Conservation (phyloP, 2,329 filamentous ascomycete species). For the Penicillium rolfsii region DNA sequence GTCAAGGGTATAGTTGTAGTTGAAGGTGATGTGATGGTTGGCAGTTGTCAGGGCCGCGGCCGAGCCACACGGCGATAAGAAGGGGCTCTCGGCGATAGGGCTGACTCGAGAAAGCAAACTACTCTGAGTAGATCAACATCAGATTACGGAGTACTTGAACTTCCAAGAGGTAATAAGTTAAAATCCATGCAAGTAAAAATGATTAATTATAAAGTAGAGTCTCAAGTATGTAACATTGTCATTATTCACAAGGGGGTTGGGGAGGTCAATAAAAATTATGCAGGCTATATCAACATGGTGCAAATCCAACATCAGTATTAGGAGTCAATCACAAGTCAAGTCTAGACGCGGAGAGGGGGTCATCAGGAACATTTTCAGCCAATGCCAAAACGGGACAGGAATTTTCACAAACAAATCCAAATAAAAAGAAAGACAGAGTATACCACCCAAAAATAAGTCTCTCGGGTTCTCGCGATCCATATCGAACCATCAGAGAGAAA, state of each 20-base stretch:
- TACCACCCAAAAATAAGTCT: neutral
- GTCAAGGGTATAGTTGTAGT: neutral
- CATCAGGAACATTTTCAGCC: neutral
- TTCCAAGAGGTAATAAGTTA: neutral
- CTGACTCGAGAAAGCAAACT: neutral
- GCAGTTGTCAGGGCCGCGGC: neutral
- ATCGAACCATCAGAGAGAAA: slow-evolving; percentile 5
- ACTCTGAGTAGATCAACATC: neutral
- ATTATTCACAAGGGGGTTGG: slow-evolving; percentile 14
- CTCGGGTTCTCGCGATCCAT: neutral
- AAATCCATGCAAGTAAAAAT: too few relatives aligned
- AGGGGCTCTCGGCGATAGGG: slow-evolving; percentile 17
- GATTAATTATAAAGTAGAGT: neutral
- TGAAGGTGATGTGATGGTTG: neutral
- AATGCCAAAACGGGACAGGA: neutral
- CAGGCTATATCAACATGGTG: slow-evolving; percentile 17
- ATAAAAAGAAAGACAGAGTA: neutral
- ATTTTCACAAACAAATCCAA: slow-evolving; percentile 10
- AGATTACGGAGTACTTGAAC: too few relatives aligned
- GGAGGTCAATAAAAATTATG: slow-evolving; percentile 18
- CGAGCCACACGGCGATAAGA: slow-evolving; percentile 21
- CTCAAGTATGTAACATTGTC: slow-evolving; percentile 4
- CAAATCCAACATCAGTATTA: neutral
- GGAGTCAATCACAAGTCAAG: neutral
- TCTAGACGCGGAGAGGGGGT: neutral